Base-by-base conservation (phyloP, 371 early-diverging fungal genomes). In the Mucor piriformis region DNA sequence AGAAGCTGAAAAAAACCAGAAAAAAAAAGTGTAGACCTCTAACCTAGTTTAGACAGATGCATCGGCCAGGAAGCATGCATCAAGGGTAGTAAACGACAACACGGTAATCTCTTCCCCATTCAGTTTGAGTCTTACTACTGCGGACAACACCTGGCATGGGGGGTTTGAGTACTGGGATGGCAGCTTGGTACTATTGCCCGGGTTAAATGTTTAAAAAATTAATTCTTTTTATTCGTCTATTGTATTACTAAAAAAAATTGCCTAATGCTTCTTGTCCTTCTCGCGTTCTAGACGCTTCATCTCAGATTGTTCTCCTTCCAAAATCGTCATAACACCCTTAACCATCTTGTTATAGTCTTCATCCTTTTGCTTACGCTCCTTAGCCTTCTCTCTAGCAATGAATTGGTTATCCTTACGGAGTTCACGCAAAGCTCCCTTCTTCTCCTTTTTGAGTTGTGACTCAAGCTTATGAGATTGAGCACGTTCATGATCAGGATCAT, bases 401-500 rank as follows among this genome's bases (percentile, higher is more conserved):
- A 96, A 98, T 70, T 83, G 83, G 33, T 88, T 87, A 73, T 98
- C 99, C 74, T 95, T 93, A 52, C 95, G 90, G 60, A 98, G 73
- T 74, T 98, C 97, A 37, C 97, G 88, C 35, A 93, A 81, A 3
- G 96, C 96, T 16, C 97, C 96, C 77, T 95, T 92, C 75, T 82
- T 78, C 73, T 97, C 97, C 75, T 92, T 88, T 82, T 91, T 92
- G 74, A 89, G 72, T 77, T 92, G 89, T 6, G 83, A 66, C 48
- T 89, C 76, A 54, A 95, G 77, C 73, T 94, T 95, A 59, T 81
- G 77, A n/a, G 70, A 61, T 72, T 92, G 86, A 44, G 85, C 77
- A 53, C 87, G 83, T 48, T 91, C 92, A 55, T 85, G 81, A 64
- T 92, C 87, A 25, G 90, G 88, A 70, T 93, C 93, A 61, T 90